These are phyloP conservation scores for Phalaenopsis hybrid DNA, from an alignment of 116 monocot genomes.

Conservation along the genomic window DNA sequence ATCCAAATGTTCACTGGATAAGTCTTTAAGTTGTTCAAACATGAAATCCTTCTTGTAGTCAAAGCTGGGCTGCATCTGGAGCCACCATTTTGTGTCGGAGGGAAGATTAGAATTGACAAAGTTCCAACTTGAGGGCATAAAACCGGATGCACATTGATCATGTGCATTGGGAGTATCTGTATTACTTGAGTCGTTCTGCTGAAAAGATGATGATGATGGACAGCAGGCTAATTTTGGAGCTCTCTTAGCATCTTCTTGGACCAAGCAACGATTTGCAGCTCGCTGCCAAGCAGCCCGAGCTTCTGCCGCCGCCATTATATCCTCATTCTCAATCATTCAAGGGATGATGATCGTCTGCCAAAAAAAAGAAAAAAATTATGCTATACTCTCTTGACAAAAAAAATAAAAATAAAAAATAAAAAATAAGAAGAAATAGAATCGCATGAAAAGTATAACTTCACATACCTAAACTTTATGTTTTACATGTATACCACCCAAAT, in stretches of 20 bases:
- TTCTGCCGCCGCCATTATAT: slow-evolving; percentile 86
- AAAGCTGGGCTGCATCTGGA: slow-evolving; percentile 65
- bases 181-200: slow-evolving; percentile 29
- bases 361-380: background rate
- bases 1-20: slow-evolving; percentile 22
- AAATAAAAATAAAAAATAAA: background rate
- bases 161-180: slow-evolving; percentile 19
- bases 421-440: too few relatives aligned
- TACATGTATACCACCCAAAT: too few relatives aligned
- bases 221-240: slow-evolving; percentile 76
- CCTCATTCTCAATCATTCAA: slow-evolving; percentile 19
- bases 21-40: slow-evolving; percentile 25
- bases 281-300: slow-evolving; percentile 90
- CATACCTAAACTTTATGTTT: too few relatives aligned
- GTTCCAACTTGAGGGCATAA: slow-evolving; percentile 56
- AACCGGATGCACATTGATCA: slow-evolving; percentile 25
- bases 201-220: slow-evolving; percentile 43
- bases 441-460: too few relatives aligned
- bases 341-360: background rate
- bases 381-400: background rate
- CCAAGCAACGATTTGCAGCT: slow-evolving; percentile 68
- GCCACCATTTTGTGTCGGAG: slow-evolving; percentile 83
- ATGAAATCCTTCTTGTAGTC: slow-evolving; percentile 38
- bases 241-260: slow-evolving; percentile 94
- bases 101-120: slow-evolving; percentile 36